Percentiles rank a stretch among this genome's conserved stretches.
These are phyloP conservation scores for Rutstroemia sp. DNA, from an alignment of 2,329 filamentous ascomycete genomes.

Conservation along the genomic window DNA sequence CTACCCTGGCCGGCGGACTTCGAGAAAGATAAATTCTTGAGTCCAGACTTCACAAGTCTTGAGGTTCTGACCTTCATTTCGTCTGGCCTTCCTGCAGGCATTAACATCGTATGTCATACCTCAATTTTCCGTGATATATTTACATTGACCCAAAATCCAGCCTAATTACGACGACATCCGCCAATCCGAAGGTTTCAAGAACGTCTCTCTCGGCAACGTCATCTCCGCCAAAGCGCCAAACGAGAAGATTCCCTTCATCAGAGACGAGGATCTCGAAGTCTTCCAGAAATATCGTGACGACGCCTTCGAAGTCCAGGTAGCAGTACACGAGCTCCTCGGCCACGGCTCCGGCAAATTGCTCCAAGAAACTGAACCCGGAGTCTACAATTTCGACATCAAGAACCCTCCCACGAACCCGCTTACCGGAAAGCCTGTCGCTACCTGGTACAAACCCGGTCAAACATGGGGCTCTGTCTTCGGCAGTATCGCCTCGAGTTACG, in stretches of 20 bases:
- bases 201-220: conserved; percentile 89
- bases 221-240: conserved; percentile 85
- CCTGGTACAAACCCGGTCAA: conserved; percentile 91
- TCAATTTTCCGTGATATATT: background rate
- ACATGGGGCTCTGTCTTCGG: conserved; percentile 94
- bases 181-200: conserved; percentile 83
- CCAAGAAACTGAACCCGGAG: conserved; percentile 75
- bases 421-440: conserved; percentile 66
- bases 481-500: conserved; percentile 77
- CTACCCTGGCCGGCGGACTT: conserved; percentile 84
- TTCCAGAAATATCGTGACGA: conserved; percentile 79
- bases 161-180: conserved; percentile 71
- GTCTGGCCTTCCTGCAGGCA: conserved; percentile 56
- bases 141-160: conserved; percentile 12
- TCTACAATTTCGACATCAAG: conserved; percentile 80
- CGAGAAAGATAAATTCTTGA: conserved; percentile 93
- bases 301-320: conserved; percentile 92
- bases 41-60: conserved; percentile 90
- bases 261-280: conserved; percentile 65
- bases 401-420: conserved; percentile 79
- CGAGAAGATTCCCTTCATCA: conserved; percentile 87
- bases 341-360: conserved; percentile 92
- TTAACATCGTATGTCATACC: conserved; percentile 42
- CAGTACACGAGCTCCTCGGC: conserved; percentile 80
- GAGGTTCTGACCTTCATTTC: conserved; percentile 80